Conservation (phyloP, 768 basidiomycete species). For the Tulasnella sp. region DNA sequence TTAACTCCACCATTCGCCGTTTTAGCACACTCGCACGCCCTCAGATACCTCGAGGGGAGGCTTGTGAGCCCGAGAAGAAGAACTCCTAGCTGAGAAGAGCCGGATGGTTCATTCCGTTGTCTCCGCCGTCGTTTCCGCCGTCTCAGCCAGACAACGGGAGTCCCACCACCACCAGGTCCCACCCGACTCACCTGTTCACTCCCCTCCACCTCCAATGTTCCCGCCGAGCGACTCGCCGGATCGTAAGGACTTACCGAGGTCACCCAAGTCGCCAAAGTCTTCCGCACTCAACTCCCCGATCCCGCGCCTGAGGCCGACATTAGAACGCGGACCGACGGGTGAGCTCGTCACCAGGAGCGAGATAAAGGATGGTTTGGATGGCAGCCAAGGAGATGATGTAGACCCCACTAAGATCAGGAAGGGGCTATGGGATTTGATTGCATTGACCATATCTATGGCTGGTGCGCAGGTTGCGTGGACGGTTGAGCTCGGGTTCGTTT, state of each 20-base stretch:
- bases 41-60: not conserved
- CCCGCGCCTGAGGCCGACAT: not conserved
- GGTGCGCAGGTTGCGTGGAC: slow-evolving; percentile 96
- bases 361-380: slow-evolving; percentile 3
- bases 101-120: slow-evolving; percentile 13
- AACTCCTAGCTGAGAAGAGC: not conserved
- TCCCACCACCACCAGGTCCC: not conserved
- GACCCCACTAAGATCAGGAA: slow-evolving; percentile 13
- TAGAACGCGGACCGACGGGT: not conserved
- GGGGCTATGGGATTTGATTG: slow-evolving; percentile 64
- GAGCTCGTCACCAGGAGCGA: not conserved
- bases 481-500: slow-evolving; percentile 77
- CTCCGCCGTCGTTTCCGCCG: slow-evolving; percentile 2
- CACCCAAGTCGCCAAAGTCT: not conserved
- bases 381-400: not conserved
- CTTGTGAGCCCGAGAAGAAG: not conserved
- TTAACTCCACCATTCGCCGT: not conserved
- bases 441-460: slow-evolving; percentile 83
- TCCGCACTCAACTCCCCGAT: not conserved
- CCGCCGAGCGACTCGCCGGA: slow-evolving; percentile 1
- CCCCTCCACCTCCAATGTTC: not conserved
- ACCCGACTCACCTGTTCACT: not conserved
- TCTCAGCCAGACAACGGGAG: not conserved
- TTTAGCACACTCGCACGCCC: not conserved
- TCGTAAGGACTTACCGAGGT: not conserved